phyloP scores from a whole-genome alignment of 2,329 filamentous ascomycete species.

The Claviceps humidiphila region DNA sequence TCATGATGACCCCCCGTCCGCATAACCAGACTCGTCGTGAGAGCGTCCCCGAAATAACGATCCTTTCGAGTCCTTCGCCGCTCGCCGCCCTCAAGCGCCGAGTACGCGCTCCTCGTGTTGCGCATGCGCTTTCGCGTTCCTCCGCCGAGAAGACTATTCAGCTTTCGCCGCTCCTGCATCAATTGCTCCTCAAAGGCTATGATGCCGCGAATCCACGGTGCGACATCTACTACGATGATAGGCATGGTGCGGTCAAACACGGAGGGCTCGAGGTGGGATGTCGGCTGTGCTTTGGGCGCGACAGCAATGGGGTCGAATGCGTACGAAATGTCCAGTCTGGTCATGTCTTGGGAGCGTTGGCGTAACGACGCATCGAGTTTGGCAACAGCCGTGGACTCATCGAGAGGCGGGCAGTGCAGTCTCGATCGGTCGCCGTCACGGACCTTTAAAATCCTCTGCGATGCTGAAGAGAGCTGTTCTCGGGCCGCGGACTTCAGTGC shows the following conservation, averaged over 20 bases:
- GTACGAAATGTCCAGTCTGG: slow-evolving; percentile 38
- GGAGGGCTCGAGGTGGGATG: slow-evolving; percentile 46
- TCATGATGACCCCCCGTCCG: slow-evolving; percentile 39
- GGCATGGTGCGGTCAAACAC: slow-evolving; percentile 61
- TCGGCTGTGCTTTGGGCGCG: slow-evolving; percentile 27
- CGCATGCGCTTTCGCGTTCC: slow-evolving; percentile 41
- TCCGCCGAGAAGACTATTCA: slow-evolving; percentile 49
- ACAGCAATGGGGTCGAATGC: slow-evolving; percentile 50
- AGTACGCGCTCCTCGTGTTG: slow-evolving; percentile 61
- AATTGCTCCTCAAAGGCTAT: slow-evolving; percentile 61
- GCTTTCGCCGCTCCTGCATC: slow-evolving; percentile 50
- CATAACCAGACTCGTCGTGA: slow-evolving; percentile 50
- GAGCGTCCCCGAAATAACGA: slow-evolving; percentile 52
- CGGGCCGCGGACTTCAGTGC: slow-evolving; percentile 19
- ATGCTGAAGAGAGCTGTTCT: not conserved
- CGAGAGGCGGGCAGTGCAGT: slow-evolving; percentile 13
- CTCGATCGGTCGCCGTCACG: not conserved
- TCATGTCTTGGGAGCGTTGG: slow-evolving; percentile 17
- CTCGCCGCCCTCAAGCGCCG: slow-evolving; percentile 62
- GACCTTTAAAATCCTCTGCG: not conserved
- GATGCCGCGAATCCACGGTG: slow-evolving; percentile 81
- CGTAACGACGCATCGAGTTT: slow-evolving; percentile 26
- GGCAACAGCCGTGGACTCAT: slow-evolving; percentile 20
- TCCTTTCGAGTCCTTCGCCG: slow-evolving; percentile 55
- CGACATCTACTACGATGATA: slow-evolving; percentile 62